Evolutionary conservation across 208 protist genomes (phyloP).

Genomic region (Trypanosoma caninum): DNA sequence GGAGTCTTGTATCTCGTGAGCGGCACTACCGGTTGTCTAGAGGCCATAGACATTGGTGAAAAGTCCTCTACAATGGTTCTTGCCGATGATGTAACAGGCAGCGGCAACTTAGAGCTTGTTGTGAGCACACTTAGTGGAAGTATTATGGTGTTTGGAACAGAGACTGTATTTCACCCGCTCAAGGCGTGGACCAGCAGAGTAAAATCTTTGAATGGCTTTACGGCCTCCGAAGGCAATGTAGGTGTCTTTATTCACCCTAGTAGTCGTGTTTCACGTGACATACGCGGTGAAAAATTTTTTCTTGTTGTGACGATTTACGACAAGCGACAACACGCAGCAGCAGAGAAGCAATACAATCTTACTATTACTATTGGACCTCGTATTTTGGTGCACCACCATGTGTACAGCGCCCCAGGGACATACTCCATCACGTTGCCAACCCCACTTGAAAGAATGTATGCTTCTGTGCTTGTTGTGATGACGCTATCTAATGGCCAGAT

Average conservation of each 20-base stretch:
- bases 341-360: conserved; percentile 47
- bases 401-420: conserved; percentile 37
- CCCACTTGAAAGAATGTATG: conserved; percentile 64
- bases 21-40: conserved; percentile 68
- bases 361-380: conserved; percentile 61
- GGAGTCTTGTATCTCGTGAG: conserved; percentile 88
- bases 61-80: conserved; percentile 86
- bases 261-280: conserved; percentile 50
- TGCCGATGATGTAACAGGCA: conserved; percentile 87
- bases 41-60: conserved; percentile 91
- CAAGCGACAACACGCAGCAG: conserved; percentile 5
- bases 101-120: conserved; percentile 88
- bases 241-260: conserved; percentile 65
- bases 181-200: conserved; percentile 72
- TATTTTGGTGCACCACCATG: conserved; percentile 42
- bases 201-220: conserved; percentile 78
- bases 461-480: conserved; percentile 59
- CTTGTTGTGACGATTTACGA: conserved; percentile 75
- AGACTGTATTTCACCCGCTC: conserved; percentile 59
- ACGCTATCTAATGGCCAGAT: conserved; percentile 59
- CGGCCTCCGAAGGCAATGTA: conserved; percentile 64
- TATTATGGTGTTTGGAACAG: conserved; percentile 85
- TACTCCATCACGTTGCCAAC: conserved; percentile 51
- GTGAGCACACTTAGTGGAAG: conserved; percentile 85
- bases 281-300: conserved; percentile 67